Conservation (phyloP, 495 filamentous ascomycete genomes). For the Xylaria venustula region DNA sequence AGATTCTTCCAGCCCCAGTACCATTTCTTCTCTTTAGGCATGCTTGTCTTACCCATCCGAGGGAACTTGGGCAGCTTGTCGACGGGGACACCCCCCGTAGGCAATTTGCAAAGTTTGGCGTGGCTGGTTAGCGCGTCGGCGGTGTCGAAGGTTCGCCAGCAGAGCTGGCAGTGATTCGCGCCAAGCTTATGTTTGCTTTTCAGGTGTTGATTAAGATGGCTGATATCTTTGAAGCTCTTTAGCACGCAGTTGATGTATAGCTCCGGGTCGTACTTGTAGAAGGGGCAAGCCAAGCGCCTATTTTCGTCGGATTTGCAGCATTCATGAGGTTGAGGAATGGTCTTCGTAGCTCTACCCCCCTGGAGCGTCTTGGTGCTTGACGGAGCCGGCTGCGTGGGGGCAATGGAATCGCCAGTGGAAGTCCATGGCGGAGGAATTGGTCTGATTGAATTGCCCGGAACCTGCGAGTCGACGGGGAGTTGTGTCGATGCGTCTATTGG, state of each 20-base stretch:
- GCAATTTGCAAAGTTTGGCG: not conserved
- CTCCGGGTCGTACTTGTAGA: conserved; percentile 21
- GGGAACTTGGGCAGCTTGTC: conserved; percentile 12
- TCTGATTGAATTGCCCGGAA: not conserved
- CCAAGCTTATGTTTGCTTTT: conserved; percentile 16
- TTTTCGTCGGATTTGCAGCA: not conserved
- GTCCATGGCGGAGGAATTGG: not conserved
- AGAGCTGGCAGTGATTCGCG: conserved; percentile 10
- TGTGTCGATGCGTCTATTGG: not conserved
- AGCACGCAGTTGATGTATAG: conserved; percentile 5
- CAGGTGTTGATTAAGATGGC: conserved; percentile 20
- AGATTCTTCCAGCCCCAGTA: conserved; percentile 19
- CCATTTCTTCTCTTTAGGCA: conserved; percentile 16
- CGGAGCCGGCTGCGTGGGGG: not conserved
- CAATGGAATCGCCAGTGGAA: not conserved
- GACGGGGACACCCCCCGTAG: conserved; percentile 15
- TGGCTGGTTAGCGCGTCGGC: conserved; percentile 1
- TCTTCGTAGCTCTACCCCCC: not conserved
- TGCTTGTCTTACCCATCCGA: not conserved
- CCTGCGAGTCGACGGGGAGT: not conserved
- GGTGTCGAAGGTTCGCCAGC: conserved; percentile 15
- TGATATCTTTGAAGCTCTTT: conserved; percentile 17
- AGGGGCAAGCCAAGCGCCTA: conserved; percentile 19
- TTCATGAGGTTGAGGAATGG: not conserved
- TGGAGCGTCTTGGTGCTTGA: not conserved